Conservation (phyloP, 306 rosid genomes). For the Astragalus glycyphyllos region DNA sequence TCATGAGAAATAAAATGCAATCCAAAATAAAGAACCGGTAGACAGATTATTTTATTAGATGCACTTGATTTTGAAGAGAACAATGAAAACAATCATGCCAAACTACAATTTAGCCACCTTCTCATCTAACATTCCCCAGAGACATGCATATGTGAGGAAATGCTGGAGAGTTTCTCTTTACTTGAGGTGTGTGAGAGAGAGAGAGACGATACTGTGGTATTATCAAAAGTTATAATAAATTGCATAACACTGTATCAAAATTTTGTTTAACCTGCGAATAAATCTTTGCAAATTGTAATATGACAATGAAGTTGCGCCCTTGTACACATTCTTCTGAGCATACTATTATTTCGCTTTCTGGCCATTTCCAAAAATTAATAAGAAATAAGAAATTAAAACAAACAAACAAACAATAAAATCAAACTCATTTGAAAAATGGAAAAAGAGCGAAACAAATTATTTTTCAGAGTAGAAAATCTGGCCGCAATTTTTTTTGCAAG, state of each 20-base stretch:
- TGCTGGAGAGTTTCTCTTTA: conserved; percentile 16
- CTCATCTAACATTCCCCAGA: not conserved
- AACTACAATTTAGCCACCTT: conserved; percentile 13
- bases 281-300: conserved; percentile 30
- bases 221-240: not conserved
- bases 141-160: not conserved
- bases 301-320: conserved; percentile 25
- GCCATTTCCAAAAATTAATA: not conserved
- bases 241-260: conserved; percentile 3
- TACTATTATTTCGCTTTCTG: conserved; percentile 23
- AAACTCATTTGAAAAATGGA: not conserved
- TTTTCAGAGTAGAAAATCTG: conserved; percentile 13
- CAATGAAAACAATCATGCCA: conserved; percentile 13
- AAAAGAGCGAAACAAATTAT: not conserved
- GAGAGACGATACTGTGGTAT: no score
- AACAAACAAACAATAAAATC: not conserved
- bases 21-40: conserved; percentile 12
- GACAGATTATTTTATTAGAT: conserved; percentile 24
- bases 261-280: conserved; percentile 15
- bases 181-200: not conserved
- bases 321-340: not conserved
- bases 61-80: conserved; percentile 24
- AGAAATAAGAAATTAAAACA: no score
- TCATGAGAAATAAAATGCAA: conserved; percentile 16
- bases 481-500: conserved; percentile 6